Base-by-base conservation (phyloP, 441 rosid genomes). In the Populus tomentosa region DNA sequence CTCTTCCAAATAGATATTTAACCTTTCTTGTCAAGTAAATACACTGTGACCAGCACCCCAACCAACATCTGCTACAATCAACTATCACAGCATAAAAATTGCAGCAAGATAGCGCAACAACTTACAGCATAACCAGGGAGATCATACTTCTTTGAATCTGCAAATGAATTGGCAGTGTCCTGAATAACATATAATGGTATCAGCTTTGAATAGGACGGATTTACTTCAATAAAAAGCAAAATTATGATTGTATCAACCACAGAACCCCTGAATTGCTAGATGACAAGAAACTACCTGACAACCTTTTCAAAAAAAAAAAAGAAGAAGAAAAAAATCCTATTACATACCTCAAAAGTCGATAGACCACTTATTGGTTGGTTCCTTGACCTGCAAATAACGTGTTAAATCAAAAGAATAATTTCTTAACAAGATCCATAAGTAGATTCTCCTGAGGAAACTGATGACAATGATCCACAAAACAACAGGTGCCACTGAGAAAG, bases 91-190 rank as follows among this genome's bases (percentile, higher is more conserved):
- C 53, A 69, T n/a, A 33, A 4, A 40, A 67, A 67, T 23, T 21
- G 38, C 16, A 75, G 65, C 38, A 72, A 69, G 42, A 33, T 13
- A 35, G 63, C 28, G 66, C 75, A 81, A 72, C 69, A 80, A 85
- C 97, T 85, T 82, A 94, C 98, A 78, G 97, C 98, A 87, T 85
- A 93, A 72, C 97, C 89, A 69, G 97, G 98, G 80, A 94, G 91
- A 80, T 90, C 94, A 35, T 87, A 88, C 82, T 81, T 91, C 85
- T 86, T 92, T 33, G 90, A 80, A 82, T 81, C 92, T 5, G 72
- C 72, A 26, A 75, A 68, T 71, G 78, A 72, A 77, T 85, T 85
- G 9, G 86, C 74, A 63, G 30, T 35, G 21, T 75, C 80, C 93
- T 90, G 84, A 59, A 84, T 75, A 85, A 82, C 67, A 82, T 16